A percentile compares a stretch with the other conserved stretches of the same genome.
Conservation (phyloP, 1,284 basidiomycete genomes). For the Rhizoctonia solani region DNA sequence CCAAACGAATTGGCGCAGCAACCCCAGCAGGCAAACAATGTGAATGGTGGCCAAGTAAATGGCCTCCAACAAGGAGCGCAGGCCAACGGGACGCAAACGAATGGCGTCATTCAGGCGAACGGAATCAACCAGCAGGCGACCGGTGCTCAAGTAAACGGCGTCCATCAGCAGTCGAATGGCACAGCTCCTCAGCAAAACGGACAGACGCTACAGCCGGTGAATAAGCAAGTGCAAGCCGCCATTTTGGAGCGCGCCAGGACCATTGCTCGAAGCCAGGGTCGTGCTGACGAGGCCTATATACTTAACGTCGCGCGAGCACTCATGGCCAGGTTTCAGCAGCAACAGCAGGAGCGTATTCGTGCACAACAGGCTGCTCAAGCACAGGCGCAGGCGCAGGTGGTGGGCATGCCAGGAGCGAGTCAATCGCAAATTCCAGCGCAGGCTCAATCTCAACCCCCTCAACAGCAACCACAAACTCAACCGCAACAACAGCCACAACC, state of each 20-base stretch:
- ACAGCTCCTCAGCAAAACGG: neutral
- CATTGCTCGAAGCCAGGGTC: slow-evolving; percentile 7
- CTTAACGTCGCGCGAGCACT: neutral
- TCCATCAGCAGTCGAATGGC: slow-evolving; percentile 10
- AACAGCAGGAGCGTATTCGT: neutral
- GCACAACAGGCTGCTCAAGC: slow-evolving; percentile 1
- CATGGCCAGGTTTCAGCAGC: neutral
- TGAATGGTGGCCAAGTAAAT: neutral
- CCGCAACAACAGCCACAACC: slow-evolving; percentile 4
- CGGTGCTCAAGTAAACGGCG: slow-evolving; percentile 9
- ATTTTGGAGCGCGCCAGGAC: neutral
- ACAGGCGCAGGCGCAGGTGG: neutral
- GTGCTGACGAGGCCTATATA: slow-evolving; percentile 8
- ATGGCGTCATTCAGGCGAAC: neutral
- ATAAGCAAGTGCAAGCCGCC: neutral
- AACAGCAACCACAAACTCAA: neutral
- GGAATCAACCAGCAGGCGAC: no score
- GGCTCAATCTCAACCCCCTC: slow-evolving; percentile 8
- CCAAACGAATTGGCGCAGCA: slow-evolving; percentile 22
- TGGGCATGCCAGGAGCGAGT: neutral
- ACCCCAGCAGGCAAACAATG: neutral
- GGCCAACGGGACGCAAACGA: neutral
- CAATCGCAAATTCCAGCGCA: slow-evolving; percentile 3
- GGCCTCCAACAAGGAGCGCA: no score
- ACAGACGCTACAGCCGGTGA: neutral